phyloP scores from a whole-genome alignment of 129 eudicot genomes.

The Centella asiatica region DNA sequence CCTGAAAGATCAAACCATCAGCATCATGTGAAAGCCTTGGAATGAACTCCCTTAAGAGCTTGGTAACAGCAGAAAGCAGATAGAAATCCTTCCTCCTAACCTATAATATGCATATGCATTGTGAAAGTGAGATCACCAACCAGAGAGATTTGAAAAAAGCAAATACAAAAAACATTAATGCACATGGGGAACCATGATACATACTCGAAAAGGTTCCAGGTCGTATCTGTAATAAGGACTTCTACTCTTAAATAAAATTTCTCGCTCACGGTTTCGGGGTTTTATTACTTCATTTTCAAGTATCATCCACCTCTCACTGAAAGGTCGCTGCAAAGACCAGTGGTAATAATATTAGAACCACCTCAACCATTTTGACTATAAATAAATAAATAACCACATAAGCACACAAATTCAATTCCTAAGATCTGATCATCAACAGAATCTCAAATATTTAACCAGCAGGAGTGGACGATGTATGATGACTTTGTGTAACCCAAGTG shows the following conservation, averaged over 20 bases:
- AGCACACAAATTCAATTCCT: not conserved
- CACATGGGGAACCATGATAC: not conserved
- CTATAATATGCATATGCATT: conserved; percentile 16
- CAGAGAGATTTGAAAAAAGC: not conserved
- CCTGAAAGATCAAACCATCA: conserved; percentile 76
- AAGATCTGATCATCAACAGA: not conserved
- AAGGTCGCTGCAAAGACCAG: conserved; percentile 46
- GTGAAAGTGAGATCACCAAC: conserved; percentile 3
- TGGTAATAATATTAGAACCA: not conserved
- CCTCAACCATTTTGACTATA: not conserved
- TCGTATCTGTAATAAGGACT: conserved; percentile 58
- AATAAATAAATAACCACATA: not conserved
- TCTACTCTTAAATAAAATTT: conserved; percentile 31
- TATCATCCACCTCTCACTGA: conserved; percentile 60
- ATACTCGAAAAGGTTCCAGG: conserved; percentile 56
- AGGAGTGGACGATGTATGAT: not conserved
- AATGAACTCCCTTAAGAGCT: conserved; percentile 58
- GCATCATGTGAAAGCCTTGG: conserved; percentile 60
- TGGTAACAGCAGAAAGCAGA: conserved; percentile 50
- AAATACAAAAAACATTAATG: not conserved
- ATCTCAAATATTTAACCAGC: too few species aligned
- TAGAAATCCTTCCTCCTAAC: conserved; percentile 72
- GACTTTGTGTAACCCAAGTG: not conserved
- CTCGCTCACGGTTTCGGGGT: conserved; percentile 56
- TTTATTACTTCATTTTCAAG: conserved; percentile 66